Percentiles rank a stretch among this genome's conserved stretches.
phyloP scores from a whole-genome alignment of 192 early-diverging fungal species.

The Obelidium mucronatum region DNA sequence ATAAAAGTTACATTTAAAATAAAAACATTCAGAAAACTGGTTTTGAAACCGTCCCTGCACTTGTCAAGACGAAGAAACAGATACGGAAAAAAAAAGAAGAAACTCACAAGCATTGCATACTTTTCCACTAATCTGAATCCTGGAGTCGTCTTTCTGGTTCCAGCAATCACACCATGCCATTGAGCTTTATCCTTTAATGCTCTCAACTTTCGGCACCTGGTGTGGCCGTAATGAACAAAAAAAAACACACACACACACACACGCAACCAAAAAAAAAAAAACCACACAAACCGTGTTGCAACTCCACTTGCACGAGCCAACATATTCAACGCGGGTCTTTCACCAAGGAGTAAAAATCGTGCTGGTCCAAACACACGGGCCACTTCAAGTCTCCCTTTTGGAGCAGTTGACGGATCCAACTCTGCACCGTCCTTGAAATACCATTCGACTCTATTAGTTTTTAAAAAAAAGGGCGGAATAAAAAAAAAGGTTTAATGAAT shows the following conservation, averaged over 20 bases:
- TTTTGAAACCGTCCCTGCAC: neutral
- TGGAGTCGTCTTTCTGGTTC: constrained; percentile 97
- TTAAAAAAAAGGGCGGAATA: neutral
- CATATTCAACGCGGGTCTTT: constrained; percentile 94
- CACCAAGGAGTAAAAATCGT: constrained; percentile 86
- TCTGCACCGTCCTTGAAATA: constrained; percentile 77
- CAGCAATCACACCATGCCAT: constrained; percentile 90
- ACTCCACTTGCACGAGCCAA: constrained; percentile 94
- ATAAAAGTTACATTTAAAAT: neutral
- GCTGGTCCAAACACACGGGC: constrained; percentile 86
- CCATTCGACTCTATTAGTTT: constrained; percentile 80
- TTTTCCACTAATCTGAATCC: constrained; percentile 98
- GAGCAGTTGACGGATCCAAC: constrained; percentile 72
- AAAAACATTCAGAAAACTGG: neutral
- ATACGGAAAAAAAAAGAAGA: neutral
- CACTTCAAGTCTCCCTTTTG: constrained; percentile 53
- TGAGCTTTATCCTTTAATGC: constrained; percentile 71
- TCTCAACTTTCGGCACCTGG: constrained; percentile 61
- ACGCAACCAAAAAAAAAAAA: neutral
- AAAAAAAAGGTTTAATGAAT: too few relatives aligned
- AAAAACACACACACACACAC: too few relatives aligned
- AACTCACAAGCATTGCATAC: constrained; percentile 82
- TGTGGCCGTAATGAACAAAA: too few relatives aligned
- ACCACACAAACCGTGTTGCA: constrained; percentile 73
- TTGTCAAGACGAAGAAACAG: neutral